Base-by-base conservation (phyloP, 2,329 filamentous ascomycete genomes). In the Fusarium graminum region DNA sequence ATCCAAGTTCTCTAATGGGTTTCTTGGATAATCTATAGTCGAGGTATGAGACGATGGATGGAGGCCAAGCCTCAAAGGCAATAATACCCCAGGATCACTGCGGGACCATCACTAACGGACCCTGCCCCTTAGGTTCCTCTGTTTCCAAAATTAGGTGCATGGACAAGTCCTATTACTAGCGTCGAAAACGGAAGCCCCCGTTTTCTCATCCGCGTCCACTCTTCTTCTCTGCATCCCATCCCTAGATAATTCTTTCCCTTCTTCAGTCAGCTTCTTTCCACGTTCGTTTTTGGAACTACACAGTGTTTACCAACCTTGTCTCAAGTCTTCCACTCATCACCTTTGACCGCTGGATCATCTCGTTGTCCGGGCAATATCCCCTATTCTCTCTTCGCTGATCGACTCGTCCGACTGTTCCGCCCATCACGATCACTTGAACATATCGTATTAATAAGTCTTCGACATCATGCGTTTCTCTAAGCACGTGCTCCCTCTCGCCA, bases 401-500 rank as follows among this genome's bases (percentile, higher is more conserved):
- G 36, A 47, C 45, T 46, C 57, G 29, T 43, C 40, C 30, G 59
- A 17, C 36, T 8, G 16, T 56, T 32, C 22, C 46, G 45, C 39
- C 58, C 14, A 42, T 30, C 39, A 47, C 53, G n/a, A 45, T 39
- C 25, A 36, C 38, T 59, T 52, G 10, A 19, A 32, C 30, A 32
- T 16, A 26, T 26, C 16, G n/a, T 40, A 19, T 45, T n/a, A 38
- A 29, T 40, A 42, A 52, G 22, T 14, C 6, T 28, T 43, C 39
- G 50, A 25, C 67, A 72, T 29, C 56, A 73, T 73, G 71, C 71
- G 66, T 46, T 57, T 73, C 69, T 67, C 68, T 19, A 67, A 71
- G 65, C 69, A 73, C 52, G 41, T 73, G 29, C 66, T 73, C 25
- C 71, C 71, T 16, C 52, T 73, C 6, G 67, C 68, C 25, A 58